Evolutionary conservation across 2,329 filamentous ascomycete genomes (phyloP).

Genomic region (Calonectria ilicicola): DNA sequence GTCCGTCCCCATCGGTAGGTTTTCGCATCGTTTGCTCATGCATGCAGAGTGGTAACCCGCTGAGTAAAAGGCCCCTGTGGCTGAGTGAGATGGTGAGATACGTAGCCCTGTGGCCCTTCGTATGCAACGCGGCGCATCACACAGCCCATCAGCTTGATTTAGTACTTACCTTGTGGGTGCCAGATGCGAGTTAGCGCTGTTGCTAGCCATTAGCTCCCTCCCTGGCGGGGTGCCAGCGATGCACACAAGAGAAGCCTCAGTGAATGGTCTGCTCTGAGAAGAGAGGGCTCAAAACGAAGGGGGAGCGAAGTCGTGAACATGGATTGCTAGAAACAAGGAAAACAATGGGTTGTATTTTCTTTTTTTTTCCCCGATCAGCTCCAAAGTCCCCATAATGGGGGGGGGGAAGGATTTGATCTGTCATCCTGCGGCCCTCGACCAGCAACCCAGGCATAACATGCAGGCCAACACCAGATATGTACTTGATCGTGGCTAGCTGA

Average conservation of each 20-base stretch:
- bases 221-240: slow-evolving; percentile 8
- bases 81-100: slow-evolving; percentile 23
- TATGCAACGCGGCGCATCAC: neutral
- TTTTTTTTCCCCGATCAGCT: neutral
- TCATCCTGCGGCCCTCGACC: neutral
- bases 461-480: neutral
- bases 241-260: neutral
- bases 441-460: slow-evolving; percentile 3
- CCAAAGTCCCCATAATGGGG: neutral
- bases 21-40: slow-evolving; percentile 1
- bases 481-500: neutral
- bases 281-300: neutral
- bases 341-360: neutral
- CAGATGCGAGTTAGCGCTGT: neutral
- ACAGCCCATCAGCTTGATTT: slow-evolving; percentile 13
- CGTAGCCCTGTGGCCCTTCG: neutral
- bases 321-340: neutral
- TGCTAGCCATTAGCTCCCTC: slow-evolving; percentile 7
- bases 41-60: slow-evolving; percentile 20
- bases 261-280: neutral
- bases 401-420: neutral
- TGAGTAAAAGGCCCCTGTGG: slow-evolving; percentile 15
- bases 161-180: neutral
- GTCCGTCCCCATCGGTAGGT: neutral
- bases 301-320: neutral